A percentile compares a stretch with the other conserved stretches of the same genome.
These are phyloP conservation scores for Trametes coccinea DNA, from an alignment of 768 basidiomycete species.

Conservation along the genomic window DNA sequence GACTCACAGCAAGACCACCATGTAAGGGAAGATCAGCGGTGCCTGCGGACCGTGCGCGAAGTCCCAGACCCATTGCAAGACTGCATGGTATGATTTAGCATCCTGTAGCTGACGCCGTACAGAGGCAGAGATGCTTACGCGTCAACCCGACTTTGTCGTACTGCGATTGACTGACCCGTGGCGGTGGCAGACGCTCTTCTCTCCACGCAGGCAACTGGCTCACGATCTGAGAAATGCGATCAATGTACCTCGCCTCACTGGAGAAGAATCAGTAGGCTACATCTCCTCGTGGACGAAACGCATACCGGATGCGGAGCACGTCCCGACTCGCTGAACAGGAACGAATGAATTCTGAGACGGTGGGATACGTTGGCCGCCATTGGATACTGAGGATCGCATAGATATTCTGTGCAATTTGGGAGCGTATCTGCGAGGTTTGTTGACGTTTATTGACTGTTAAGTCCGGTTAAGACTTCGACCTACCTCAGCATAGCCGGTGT, in stretches of 20 bases:
- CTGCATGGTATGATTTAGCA: constrained; percentile 36
- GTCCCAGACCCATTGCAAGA: constrained; percentile 79
- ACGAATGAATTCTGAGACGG: constrained; percentile 50
- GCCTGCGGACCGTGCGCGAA: constrained; percentile 76
- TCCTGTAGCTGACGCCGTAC: too few species aligned
- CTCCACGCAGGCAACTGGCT: constrained; percentile 67
- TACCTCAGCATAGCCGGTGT: constrained; percentile 87
- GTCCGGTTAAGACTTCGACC: background rate
- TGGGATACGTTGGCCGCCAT: constrained; percentile 71
- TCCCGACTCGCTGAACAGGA: constrained; percentile 56
- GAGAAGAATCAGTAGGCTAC: background rate
- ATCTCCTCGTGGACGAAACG: background rate
- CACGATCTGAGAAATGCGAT: constrained; percentile 57
- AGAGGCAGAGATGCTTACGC: constrained; percentile 45
- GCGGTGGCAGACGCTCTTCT: constrained; percentile 77
- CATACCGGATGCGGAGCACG: constrained; percentile 62
- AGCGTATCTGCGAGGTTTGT: constrained; percentile 53
- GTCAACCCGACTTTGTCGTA: constrained; percentile 90
- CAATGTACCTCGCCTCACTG: constrained; percentile 58
- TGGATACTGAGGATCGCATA: constrained; percentile 55
- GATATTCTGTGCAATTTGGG: constrained; percentile 66
- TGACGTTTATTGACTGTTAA: background rate
- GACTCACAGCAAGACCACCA: constrained; percentile 72
- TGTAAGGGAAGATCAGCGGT: constrained; percentile 73
- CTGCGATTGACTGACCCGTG: constrained; percentile 81